Evolutionary conservation across 768 basidiomycete species (phyloP), one percentile per base, ranked within the genome.

Genomic region (Lentinula detonsa): DNA sequence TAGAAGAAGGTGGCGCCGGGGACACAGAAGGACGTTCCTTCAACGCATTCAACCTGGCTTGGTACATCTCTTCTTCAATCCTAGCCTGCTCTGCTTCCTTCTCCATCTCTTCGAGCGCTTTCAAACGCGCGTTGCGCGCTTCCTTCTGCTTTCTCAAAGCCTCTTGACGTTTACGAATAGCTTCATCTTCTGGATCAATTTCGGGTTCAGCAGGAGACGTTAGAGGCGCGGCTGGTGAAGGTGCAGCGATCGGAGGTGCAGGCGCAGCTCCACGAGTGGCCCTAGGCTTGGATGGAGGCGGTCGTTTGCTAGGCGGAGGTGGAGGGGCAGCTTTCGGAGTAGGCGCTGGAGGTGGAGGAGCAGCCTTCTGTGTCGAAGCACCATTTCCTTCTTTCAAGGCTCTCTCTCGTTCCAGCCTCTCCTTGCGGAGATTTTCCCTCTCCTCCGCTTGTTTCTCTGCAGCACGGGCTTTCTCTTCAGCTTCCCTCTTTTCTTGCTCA

Each of bases 371-470:
- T 0, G 76, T 66, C 28, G 77, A 72, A 10, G 78, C 71, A 1
- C 69, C 65, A 52, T 71, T 74, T 3, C 76, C 79, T 49, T 81
- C 84, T 66, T 81, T 84, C 60, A 84, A 63, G 0, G 84, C 86
- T 70, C 84, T 87, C 72, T 91, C 94, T 39, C 78, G 83, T 49
- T 90, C 90, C 42, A 98, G 70, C 55, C 91, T 78, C 65, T 91
- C 89, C 64, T 76, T 80, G 49, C 96, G 80, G 45, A 83, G 71
- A 53, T 80, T 79, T 67, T 94, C 92, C 60, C 95, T 79, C 63
- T 91, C 91, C 65, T 89, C 88, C 2, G 90, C 88, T 66, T 90
- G 86, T 63, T 81, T 81, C 71, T 97, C 95, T 0, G 93, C 95
- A 52, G 80, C 75, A 60, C 78, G 81, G 0, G 83, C 84, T 71